Percentiles rank a stretch among this genome's conserved stretches.
These are phyloP conservation scores for Pestalotiopsis sp. DNA, from an alignment of 2,329 filamentous ascomycete species.

Conservation along the genomic window DNA sequence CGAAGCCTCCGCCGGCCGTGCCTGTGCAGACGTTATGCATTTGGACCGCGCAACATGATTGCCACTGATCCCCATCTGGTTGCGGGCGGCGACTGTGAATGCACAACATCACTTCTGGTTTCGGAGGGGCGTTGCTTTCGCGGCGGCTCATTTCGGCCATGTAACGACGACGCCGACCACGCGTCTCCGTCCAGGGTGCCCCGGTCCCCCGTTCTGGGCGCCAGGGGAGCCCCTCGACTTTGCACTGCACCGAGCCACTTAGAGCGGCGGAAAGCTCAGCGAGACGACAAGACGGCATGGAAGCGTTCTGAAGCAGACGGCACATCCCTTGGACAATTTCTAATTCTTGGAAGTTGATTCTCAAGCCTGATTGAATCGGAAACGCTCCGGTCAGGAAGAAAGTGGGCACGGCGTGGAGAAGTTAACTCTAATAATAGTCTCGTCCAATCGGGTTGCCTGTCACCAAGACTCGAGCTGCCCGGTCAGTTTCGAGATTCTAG, in stretches of 20 bases:
- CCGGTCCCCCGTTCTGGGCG: background rate
- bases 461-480: background rate
- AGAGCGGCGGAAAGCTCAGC: background rate
- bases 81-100: background rate
- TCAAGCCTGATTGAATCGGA: background rate
- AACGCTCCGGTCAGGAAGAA: background rate
- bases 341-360: background rate
- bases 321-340: background rate
- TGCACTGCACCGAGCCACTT: background rate
- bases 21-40: background rate
- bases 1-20: background rate
- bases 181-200: background rate
- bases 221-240: background rate
- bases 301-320: background rate
- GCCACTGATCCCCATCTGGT: background rate
- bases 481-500: background rate
- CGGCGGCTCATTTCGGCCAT: background rate
- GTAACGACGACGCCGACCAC: background rate
- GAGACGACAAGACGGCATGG: background rate
- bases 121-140: background rate
- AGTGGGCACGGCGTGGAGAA: background rate
- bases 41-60: background rate
- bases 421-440: constrained; percentile 11
- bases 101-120: background rate
- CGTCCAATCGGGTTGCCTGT: background rate